These are phyloP conservation scores for Saccharomycopsis babjevae DNA, from an alignment of 805 yeast genomes.

Conservation along the genomic window DNA sequence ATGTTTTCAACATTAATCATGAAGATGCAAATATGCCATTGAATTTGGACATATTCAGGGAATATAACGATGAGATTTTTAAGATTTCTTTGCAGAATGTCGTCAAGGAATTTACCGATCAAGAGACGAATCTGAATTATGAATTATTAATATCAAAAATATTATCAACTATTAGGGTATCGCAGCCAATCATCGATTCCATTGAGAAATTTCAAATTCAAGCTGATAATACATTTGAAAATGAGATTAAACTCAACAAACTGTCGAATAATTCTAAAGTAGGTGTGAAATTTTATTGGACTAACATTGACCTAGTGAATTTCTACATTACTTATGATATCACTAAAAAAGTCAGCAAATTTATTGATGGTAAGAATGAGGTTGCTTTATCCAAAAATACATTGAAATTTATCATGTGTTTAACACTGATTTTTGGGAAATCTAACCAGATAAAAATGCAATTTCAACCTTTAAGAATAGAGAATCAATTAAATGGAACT, in stretches of 20 bases:
- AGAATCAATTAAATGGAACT: conserved; percentile 13
- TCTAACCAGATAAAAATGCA: conserved; percentile 1
- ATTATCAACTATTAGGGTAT: conserved; percentile 6
- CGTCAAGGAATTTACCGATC: not conserved
- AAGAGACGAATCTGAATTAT: not conserved
- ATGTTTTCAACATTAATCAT: conserved; percentile 3
- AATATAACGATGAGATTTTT: not conserved
- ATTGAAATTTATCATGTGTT: not conserved
- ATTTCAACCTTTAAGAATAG: conserved; percentile 13
- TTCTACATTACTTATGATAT: conserved; percentile 13
- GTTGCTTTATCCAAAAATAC: conserved; percentile 5
- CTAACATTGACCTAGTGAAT: conserved; percentile 5
- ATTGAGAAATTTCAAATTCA: conserved; percentile 1
- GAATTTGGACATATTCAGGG: not conserved
- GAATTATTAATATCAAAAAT: not conserved
- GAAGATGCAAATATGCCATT: not conserved
- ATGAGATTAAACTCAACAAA: not conserved
- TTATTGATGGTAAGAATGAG: not conserved
- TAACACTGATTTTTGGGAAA: not conserved
- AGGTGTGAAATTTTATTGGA: conserved; percentile 9
- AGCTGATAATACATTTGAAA: not conserved
- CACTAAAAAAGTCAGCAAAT: conserved; percentile 1
- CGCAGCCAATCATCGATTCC: conserved; percentile 3
- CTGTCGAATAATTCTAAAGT: not conserved
- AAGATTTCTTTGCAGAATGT: not conserved